These are phyloP conservation scores for Leptomonas seymouri DNA, from an alignment of 208 protist genomes.

Conservation along the genomic window DNA sequence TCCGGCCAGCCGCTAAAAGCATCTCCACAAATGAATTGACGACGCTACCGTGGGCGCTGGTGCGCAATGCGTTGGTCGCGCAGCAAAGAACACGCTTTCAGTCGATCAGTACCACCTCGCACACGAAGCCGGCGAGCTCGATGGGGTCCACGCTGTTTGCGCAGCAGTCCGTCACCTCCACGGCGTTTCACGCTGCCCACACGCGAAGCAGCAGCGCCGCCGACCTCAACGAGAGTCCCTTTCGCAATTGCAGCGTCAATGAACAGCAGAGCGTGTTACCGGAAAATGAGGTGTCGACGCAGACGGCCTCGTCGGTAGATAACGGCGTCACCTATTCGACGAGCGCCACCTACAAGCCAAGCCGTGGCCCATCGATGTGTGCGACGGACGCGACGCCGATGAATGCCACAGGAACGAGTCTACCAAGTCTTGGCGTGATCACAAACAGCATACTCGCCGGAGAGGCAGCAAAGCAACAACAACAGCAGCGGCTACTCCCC, in stretches of 20 bases:
- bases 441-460: too few relatives aligned
- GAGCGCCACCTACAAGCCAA: too few relatives aligned
- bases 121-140: neutral
- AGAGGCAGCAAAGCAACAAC: neutral
- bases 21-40: neutral
- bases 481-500: neutral
- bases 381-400: too few relatives aligned
- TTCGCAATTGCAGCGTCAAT: too few relatives aligned
- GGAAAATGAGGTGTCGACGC: too few relatives aligned
- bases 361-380: too few relatives aligned
- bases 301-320: too few relatives aligned
- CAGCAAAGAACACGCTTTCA: neutral
- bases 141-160: neutral
- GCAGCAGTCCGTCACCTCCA: neutral
- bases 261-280: neutral
- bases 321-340: too few relatives aligned
- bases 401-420: too few relatives aligned
- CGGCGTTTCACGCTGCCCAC: neutral
- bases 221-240: too few relatives aligned
- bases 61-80: conserved; percentile 16
- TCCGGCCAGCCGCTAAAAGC: neutral
- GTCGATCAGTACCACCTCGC: conserved; percentile 5
- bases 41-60: conserved; percentile 10
- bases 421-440: too few relatives aligned
- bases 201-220: too few relatives aligned